phyloP scores from a whole-genome alignment of 164 flowering plant species.

The Vitis cinerea region DNA sequence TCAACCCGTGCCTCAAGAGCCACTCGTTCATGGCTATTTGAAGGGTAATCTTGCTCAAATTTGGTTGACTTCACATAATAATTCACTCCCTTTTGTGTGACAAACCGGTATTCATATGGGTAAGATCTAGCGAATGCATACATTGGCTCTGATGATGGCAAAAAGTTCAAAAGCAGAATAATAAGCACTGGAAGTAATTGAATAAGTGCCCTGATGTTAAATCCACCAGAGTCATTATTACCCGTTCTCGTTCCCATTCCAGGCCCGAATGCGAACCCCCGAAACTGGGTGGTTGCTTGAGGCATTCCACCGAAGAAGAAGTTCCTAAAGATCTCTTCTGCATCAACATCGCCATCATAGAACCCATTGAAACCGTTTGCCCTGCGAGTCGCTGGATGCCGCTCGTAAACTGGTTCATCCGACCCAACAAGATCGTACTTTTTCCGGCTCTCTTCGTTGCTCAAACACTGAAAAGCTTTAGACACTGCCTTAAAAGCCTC shows the following conservation, averaged over 20 bases:
- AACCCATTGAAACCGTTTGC: slow-evolving; percentile 57
- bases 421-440: slow-evolving; percentile 68
- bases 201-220: slow-evolving; percentile 44
- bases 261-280: slow-evolving; percentile 58
- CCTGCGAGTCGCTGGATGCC: slow-evolving; percentile 33
- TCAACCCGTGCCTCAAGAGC: slow-evolving; percentile 55
- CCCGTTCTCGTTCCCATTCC: slow-evolving; percentile 57
- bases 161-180: slow-evolving; percentile 54
- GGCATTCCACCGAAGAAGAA: slow-evolving; percentile 81
- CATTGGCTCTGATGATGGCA: slow-evolving; percentile 72
- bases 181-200: slow-evolving; percentile 76
- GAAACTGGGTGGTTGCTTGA: slow-evolving; percentile 58
- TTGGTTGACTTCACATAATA: slow-evolving; percentile 61
- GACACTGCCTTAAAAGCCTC: slow-evolving; percentile 93
- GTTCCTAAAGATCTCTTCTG: slow-evolving; percentile 89
- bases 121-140: slow-evolving; percentile 53
- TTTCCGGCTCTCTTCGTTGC: slow-evolving; percentile 64
- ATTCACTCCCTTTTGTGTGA: slow-evolving; percentile 62
- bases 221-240: slow-evolving; percentile 46
- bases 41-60: slow-evolving; percentile 75
- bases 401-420: slow-evolving; percentile 57
- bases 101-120: slow-evolving; percentile 40
- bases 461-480: slow-evolving; percentile 88
- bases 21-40: slow-evolving; percentile 36
- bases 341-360: slow-evolving; percentile 73